Evolutionary conservation across 1,284 basidiomycete genomes (phyloP).

Genomic region (Rhodotorula mucilaginosa): DNA sequence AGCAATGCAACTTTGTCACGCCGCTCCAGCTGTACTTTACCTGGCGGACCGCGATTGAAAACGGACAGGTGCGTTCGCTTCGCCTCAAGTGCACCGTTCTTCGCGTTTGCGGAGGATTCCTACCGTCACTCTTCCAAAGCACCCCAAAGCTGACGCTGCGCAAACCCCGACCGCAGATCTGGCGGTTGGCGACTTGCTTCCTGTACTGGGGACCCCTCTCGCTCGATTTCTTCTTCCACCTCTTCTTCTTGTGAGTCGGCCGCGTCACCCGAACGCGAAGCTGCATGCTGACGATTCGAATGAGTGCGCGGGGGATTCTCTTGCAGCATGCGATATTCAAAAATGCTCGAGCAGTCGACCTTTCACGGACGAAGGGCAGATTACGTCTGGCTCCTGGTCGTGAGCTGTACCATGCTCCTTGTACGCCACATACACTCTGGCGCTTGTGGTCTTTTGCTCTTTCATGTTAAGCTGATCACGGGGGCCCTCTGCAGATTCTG

Average conservation of each 20-base stretch:
- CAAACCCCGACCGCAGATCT: constrained; percentile 58
- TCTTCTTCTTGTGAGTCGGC: constrained; percentile 87
- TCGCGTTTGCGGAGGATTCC: no score
- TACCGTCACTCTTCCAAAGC: no score
- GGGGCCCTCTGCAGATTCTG: constrained; percentile 57
- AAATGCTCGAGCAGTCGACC: constrained; percentile 92
- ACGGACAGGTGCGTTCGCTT: constrained; percentile 64
- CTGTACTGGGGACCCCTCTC: constrained; percentile 92
- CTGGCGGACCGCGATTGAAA: constrained; percentile 74
- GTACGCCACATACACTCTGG: constrained; percentile 53
- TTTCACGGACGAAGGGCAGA: constrained; percentile 87
- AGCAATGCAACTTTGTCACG: constrained; percentile 90
- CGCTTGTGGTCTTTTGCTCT: no score
- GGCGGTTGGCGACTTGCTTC: constrained; percentile 87
- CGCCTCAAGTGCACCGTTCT: background rate
- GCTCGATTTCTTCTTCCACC: constrained; percentile 92
- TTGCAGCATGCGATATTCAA: constrained; percentile 85
- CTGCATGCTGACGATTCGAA: no score
- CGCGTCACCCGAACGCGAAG: background rate
- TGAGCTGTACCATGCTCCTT: constrained; percentile 76
- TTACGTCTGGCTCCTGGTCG: constrained; percentile 86
- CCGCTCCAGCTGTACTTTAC: constrained; percentile 90
- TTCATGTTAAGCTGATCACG: background rate
- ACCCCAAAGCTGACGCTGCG: constrained; percentile 3
- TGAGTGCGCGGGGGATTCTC: no score